These are phyloP conservation scores for Trypanosomatidae sp. DNA, from an alignment of 208 protist genomes.

Conservation along the genomic window DNA sequence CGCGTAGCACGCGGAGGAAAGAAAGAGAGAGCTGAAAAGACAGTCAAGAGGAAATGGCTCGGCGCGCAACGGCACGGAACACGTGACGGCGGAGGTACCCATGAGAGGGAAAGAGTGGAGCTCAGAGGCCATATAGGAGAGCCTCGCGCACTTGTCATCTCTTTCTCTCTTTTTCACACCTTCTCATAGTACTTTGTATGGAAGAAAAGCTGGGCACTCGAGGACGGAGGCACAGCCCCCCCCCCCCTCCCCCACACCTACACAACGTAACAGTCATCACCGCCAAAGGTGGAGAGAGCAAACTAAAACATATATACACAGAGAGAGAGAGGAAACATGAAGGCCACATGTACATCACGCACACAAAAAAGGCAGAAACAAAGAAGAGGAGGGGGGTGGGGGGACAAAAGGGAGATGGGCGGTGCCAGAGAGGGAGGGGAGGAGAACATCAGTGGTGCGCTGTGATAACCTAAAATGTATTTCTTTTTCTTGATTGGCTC, in stretches of 20 bases:
- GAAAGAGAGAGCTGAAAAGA: neutral
- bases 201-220: too few species aligned
- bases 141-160: neutral
- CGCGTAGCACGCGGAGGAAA: neutral
- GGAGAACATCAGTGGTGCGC: neutral
- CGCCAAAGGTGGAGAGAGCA: neutral
- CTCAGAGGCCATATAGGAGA: too few species aligned
- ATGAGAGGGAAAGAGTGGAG: neutral
- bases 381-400: conserved; percentile 1
- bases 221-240: too few species aligned
- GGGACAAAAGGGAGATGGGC: neutral
- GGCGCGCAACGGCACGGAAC: neutral
- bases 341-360: neutral
- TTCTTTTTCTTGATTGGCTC: neutral
- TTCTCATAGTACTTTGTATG: neutral
- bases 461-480: neutral
- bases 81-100: neutral
- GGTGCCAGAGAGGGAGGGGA: neutral
- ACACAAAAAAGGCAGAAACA: neutral
- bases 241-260: too few species aligned
- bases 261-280: neutral
- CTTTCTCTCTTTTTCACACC: neutral
- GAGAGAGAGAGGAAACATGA: neutral
- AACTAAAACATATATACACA: neutral
- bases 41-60: neutral